Percentiles rank a stretch among this genome's conserved stretches.
Evolutionary conservation across 306 rosid genomes (phyloP).

Genomic region (Oemleria cerasiformis): DNA sequence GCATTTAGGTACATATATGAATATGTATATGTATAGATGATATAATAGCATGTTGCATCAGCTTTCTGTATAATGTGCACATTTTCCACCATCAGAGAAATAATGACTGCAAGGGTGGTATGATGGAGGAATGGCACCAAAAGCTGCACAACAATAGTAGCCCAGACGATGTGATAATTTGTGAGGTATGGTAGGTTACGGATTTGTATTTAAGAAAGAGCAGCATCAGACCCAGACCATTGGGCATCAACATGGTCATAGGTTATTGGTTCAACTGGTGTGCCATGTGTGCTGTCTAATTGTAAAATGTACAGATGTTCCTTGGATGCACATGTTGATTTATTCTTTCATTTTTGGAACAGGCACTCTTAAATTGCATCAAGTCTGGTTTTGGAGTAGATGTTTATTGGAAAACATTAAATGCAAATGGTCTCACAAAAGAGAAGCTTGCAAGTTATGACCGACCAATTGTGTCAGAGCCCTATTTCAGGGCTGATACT

Average conservation of each 20-base stretch:
- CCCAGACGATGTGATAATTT: slow-evolving; percentile 41
- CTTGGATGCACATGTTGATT: neutral
- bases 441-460: slow-evolving; percentile 41
- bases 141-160: slow-evolving; percentile 42
- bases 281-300: neutral
- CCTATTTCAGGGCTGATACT: slow-evolving; percentile 24
- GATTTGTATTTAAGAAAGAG: neutral
- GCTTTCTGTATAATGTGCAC: neutral
- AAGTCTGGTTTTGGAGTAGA: slow-evolving; percentile 27
- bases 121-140: slow-evolving; percentile 52
- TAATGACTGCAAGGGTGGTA: slow-evolving; percentile 32
- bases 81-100: slow-evolving; percentile 30
- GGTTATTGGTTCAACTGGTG: neutral
- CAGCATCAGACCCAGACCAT: neutral
- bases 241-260: neutral
- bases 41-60: slow-evolving; percentile 4
- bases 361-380: slow-evolving; percentile 35
- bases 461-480: slow-evolving; percentile 38
- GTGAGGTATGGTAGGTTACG: slow-evolving; percentile 28
- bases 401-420: slow-evolving; percentile 36
- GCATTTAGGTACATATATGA: neutral
- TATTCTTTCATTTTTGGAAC: neutral
- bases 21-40: neutral
- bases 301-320: neutral
- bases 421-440: slow-evolving; percentile 35